These are phyloP conservation scores for Solidago caesia DNA, from an alignment of 129 eudicot species.

Conservation along the genomic window DNA sequence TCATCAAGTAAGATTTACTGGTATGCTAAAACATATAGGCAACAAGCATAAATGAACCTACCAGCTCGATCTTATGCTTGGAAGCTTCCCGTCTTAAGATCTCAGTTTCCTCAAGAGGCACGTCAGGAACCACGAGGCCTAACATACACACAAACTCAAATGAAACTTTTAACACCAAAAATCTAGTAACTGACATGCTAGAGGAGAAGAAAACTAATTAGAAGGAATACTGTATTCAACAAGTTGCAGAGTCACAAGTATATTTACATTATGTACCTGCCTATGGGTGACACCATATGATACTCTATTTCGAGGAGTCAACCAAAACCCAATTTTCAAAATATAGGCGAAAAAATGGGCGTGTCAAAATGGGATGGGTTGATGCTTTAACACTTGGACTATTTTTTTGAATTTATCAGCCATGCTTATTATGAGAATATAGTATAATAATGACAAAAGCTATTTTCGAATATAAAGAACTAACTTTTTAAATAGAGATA, in stretches of 20 bases:
- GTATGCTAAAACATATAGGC: no score
- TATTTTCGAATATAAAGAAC: no score
- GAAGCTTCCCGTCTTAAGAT: conserved; percentile 78
- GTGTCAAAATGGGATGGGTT: background rate
- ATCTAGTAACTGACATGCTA: background rate
- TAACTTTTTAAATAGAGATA: no score
- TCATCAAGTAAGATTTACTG: no score
- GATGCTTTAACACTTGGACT: background rate
- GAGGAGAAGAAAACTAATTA: background rate
- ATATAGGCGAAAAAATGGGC: background rate
- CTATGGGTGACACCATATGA: conserved; percentile 7
- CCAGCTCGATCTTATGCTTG: conserved; percentile 76
- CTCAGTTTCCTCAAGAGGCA: conserved; percentile 85
- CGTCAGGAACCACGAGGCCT: conserved; percentile 98
- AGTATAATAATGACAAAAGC: no score
- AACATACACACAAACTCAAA: conserved; percentile 12
- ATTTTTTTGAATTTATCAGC: background rate
- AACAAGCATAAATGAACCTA: conserved; percentile 33
- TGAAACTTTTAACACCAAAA: background rate
- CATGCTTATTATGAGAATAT: background rate
- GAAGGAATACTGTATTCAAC: background rate
- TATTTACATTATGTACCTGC: background rate
- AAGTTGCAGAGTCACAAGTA: background rate
- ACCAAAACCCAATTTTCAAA: background rate
- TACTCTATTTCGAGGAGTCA: background rate